phyloP scores from a whole-genome alignment of 2,329 filamentous ascomycete species.

The Clonostachys rosea region DNA sequence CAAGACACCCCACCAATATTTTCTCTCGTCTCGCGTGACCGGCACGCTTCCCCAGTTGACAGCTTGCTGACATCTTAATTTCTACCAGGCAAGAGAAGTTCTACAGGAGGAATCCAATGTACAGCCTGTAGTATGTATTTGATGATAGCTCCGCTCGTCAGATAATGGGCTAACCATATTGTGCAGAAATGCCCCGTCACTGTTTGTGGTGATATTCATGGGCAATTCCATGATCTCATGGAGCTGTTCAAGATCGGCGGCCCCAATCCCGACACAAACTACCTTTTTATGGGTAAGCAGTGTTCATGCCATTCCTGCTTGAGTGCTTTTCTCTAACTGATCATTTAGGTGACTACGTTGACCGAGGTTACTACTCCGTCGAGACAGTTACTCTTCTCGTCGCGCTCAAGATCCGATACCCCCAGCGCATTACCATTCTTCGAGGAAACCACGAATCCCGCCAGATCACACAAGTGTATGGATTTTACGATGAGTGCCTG shows the following conservation, averaged over 20 bases:
- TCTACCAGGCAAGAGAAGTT: constrained; percentile 81
- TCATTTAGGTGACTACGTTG: constrained; percentile 83
- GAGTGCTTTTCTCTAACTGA: not conserved
- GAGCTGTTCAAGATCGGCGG: constrained; percentile 99
- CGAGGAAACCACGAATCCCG: constrained; percentile 98
- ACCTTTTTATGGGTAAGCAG: constrained; percentile 90
- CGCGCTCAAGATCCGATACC: constrained; percentile 96
- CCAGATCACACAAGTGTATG: constrained; percentile 98
- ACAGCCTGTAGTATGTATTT: constrained; percentile 80
- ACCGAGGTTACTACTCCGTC: constrained; percentile 97
- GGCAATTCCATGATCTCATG: constrained; percentile 98
- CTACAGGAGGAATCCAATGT: constrained; percentile 98
- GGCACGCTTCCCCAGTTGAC: too few species aligned
- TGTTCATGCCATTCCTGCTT: not conserved
- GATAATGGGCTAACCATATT: constrained; percentile 17
- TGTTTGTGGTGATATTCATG: constrained; percentile 98
- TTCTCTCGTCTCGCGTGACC: too few species aligned
- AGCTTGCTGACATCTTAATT: too few species aligned
- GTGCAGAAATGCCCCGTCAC: constrained; percentile 93
- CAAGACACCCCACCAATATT: too few species aligned
- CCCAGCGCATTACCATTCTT: constrained; percentile 95
- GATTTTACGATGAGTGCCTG: constrained; percentile 98
- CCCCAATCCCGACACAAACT: constrained; percentile 97
- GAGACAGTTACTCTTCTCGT: constrained; percentile 97
- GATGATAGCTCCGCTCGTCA: constrained; percentile 4